These are phyloP conservation scores for Fusarium continuum DNA, from an alignment of 2,329 filamentous ascomycete species.

Conservation along the genomic window DNA sequence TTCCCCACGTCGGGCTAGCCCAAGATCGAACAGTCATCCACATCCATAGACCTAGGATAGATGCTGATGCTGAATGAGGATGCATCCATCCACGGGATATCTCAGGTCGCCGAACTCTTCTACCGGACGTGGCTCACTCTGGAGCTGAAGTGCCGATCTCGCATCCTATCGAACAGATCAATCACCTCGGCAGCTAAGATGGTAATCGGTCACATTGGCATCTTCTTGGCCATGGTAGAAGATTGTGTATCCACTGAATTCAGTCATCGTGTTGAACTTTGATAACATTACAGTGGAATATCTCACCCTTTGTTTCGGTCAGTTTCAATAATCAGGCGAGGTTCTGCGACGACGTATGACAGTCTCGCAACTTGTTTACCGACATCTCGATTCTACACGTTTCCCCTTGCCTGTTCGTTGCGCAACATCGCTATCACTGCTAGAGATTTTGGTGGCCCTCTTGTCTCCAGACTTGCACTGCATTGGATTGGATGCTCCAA, in stretches of 20 bases:
- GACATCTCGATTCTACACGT: conserved; percentile 1
- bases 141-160: conserved; percentile 36
- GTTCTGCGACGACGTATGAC: not conserved
- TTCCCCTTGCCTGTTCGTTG: conserved; percentile 20
- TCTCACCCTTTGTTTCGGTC: not conserved
- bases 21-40: not conserved
- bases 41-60: not conserved
- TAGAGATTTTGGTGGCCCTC: conserved; percentile 7
- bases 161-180: conserved; percentile 23
- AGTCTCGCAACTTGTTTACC: not conserved
- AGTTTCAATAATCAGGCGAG: not conserved
- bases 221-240: not conserved
- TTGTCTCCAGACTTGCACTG: conserved; percentile 29
- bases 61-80: conserved; percentile 4
- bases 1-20: not conserved
- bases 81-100: conserved; percentile 4
- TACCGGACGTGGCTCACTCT: conserved; percentile 10
- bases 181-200: conserved; percentile 21
- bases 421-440: conserved; percentile 6
- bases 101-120: not conserved
- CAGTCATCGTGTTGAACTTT: not conserved
- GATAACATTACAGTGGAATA: not conserved
- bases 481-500: conserved; percentile 32
- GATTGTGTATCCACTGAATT: not conserved
- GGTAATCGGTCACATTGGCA: conserved; percentile 11